Evolutionary conservation across 176 grass and related monocot species (phyloP).

Genomic region (Pontederia paniculata): DNA sequence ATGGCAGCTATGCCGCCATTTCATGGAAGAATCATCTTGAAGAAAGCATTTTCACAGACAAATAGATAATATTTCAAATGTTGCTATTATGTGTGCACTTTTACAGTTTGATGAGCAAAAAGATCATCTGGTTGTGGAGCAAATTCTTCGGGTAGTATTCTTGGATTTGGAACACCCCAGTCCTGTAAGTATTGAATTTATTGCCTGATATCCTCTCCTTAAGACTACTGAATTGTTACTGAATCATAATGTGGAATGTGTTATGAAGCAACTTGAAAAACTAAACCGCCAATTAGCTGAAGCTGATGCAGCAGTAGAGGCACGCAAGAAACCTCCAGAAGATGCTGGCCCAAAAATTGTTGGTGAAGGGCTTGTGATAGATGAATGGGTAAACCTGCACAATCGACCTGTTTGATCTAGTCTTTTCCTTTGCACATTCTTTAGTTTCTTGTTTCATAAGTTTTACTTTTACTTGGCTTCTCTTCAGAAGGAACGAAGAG

Average conservation of each 20-base stretch:
- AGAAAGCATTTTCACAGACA: too few species aligned
- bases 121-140: constrained; percentile 75
- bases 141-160: constrained; percentile 87
- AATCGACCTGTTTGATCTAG: background rate
- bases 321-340: constrained; percentile 74
- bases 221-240: background rate
- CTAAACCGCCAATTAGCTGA: constrained; percentile 69
- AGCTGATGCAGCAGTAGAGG: constrained; percentile 77
- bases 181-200: constrained; percentile 38
- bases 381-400: constrained; percentile 99
- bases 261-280: constrained; percentile 86
- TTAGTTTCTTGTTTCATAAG: constrained; percentile 7
- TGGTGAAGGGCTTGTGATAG: constrained; percentile 87
- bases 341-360: constrained; percentile 76
- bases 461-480: constrained; percentile 1
- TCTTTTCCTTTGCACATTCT: constrained; percentile 12
- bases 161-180: constrained; percentile 44
- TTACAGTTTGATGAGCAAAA: constrained; percentile 90
- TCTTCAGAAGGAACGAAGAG: constrained; percentile 79
- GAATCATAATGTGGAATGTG: background rate
- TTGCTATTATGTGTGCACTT: constrained; percentile 5
- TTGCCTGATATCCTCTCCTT: background rate
- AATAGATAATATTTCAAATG: too few species aligned
- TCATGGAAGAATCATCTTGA: too few species aligned
- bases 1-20: too few species aligned